A percentile compares a stretch with the other conserved stretches of the same genome.
phyloP scores from a whole-genome alignment of 148 eudicot species.

The Arctostaphylos glauca region DNA sequence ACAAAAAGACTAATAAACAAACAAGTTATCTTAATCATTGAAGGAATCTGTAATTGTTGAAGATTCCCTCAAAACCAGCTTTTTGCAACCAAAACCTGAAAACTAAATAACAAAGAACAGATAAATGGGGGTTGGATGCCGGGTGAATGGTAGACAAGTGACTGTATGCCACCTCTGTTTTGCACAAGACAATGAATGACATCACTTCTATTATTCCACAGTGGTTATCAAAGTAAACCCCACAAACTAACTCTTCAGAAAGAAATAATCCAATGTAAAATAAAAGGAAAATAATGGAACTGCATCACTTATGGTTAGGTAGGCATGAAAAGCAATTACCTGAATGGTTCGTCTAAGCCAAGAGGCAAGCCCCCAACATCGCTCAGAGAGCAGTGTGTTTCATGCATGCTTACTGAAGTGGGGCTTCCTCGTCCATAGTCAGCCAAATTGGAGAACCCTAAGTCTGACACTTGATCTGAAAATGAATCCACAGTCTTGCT shows the following conservation, averaged over 20 bases:
- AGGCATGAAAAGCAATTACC: constrained; percentile 20
- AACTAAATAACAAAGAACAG: neutral
- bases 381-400: constrained; percentile 8
- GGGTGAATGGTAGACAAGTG: neutral
- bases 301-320: neutral
- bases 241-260: neutral
- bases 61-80: neutral
- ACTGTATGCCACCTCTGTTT: neutral
- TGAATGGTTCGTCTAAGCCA: constrained; percentile 16
- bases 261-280: neutral
- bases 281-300: neutral
- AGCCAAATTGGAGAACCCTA: constrained; percentile 10
- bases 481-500: constrained; percentile 3
- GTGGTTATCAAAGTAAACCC: neutral
- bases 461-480: constrained; percentile 10
- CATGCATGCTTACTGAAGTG: constrained; percentile 11
- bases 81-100: neutral
- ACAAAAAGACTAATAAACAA: neutral
- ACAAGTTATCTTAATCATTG: neutral
- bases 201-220: neutral
- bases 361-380: constrained; percentile 12
- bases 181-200: neutral
- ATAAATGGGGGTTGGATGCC: neutral
- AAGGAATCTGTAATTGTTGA: neutral
- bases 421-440: constrained; percentile 7